phyloP scores from a whole-genome alignment of 768 basidiomycete species.

The Cyclocybe cylindracea region DNA sequence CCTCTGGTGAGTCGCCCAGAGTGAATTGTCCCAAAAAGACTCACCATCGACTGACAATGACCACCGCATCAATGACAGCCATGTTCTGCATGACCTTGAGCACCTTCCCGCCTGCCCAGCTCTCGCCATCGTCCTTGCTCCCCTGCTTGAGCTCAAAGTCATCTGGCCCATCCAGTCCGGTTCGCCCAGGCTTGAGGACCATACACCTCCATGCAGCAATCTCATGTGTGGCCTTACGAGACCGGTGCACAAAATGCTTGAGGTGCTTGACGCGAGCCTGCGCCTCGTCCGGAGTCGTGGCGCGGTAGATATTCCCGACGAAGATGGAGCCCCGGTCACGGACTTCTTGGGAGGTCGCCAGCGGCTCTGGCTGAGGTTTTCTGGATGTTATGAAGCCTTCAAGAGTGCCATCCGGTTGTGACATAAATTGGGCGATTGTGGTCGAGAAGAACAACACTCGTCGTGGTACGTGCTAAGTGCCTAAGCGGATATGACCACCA shows the following conservation, averaged over 20 bases:
- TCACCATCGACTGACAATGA: slow-evolving; percentile 80
- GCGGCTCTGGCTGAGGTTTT: slow-evolving; percentile 43
- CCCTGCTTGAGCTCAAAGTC: slow-evolving; percentile 72
- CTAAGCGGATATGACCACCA: too few relatives aligned
- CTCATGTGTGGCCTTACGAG: slow-evolving; percentile 66
- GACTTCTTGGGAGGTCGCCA: slow-evolving; percentile 71
- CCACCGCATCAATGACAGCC: slow-evolving; percentile 74
- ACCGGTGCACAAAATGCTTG: slow-evolving; percentile 55
- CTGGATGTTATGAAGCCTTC: slow-evolving; percentile 55
- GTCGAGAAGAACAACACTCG: not conserved
- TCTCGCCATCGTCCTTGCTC: slow-evolving; percentile 77
- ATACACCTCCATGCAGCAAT: slow-evolving; percentile 83
- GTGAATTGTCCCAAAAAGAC: slow-evolving; percentile 3
- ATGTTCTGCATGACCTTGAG: slow-evolving; percentile 69
- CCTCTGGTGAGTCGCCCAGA: not conserved
- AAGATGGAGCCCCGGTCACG: slow-evolving; percentile 76
- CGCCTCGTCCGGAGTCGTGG: slow-evolving; percentile 54
- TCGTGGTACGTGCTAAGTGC: too few relatives aligned
- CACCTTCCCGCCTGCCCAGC: slow-evolving; percentile 64
- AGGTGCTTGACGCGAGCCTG: slow-evolving; percentile 50
- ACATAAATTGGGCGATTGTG: not conserved
- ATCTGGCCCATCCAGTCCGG: slow-evolving; percentile 69
- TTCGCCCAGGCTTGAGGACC: slow-evolving; percentile 62
- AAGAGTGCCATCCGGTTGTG: slow-evolving; percentile 30
- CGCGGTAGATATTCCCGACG: slow-evolving; percentile 60